Base-by-base conservation (phyloP, 768 basidiomycete genomes). In the Boletellus emodensis region DNA sequence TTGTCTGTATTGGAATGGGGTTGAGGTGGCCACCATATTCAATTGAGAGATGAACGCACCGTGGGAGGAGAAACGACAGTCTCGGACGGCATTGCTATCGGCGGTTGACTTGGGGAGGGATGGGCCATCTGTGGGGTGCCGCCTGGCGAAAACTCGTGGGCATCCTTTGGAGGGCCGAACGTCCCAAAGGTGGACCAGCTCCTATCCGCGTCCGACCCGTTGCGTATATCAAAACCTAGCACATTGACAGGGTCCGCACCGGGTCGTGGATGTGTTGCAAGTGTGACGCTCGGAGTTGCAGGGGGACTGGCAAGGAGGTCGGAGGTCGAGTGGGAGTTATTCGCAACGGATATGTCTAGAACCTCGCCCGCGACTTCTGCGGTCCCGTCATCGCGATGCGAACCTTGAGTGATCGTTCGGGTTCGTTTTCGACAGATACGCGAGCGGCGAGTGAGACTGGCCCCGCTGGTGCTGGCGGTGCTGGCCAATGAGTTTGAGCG, bases 351-450 rank as follows among this genome's bases (percentile, higher is more conserved):
- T 51, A 68, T 68, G 48, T 68, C 67, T 26, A 68, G 18, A 11
- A 68, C 62, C 37, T 54, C 49, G 34, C 64, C 61, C 18, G 39
- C 54, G 37, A 51, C 54, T 9, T 45, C 55, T 6, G 46, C 20
- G 20, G 18, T 14, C 33, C 43, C 35, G 20, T 58, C 60, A 46
- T 70, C 67, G 51, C 38, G 47, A 51, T 40, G 51, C 53, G 54
- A 66, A 56, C 46, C 54, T 49, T 40, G 68, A 62, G 75, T 78
- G 48, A 78, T 67, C 20, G 82, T 81, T 61, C 64, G 73, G 45
- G 79, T 80, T 66, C 82, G 79, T 54, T 76, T 70, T 60, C 80
- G 72, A 39, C 74, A 77, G 52, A 78, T 67, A 39, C 67, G 64
- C 22, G 68, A 68, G 41, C 79, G 76, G 55, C 82, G 79, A 32